Evolutionary conservation across 1,284 basidiomycete species (phyloP), one percentile per base, ranked within the genome.

Genomic region (Schizophyllum amplum): DNA sequence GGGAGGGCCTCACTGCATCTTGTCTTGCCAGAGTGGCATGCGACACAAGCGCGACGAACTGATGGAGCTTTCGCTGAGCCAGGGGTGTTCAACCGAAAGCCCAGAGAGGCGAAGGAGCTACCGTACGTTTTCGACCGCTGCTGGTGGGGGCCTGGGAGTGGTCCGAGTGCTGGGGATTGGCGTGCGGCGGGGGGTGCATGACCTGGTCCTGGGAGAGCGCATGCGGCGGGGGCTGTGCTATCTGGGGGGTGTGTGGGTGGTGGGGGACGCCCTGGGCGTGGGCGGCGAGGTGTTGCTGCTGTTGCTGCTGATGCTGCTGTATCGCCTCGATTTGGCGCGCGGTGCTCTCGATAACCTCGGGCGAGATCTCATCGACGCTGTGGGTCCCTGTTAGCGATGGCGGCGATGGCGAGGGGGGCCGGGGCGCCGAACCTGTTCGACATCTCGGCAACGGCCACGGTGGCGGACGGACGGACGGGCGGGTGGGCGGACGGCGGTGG

Each of bases 1-100:
- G 87, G 87, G 23, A 90, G 75, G 42, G 82, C 80, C 70, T 90
- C 87, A 63, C 85, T 88, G 65, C 87, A 90, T 62, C 87, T 74
- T 9, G 87, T 90, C 71, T 90, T 90, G 54, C 87, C 87, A 55
- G 84, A 74, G 69, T 90, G 87, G 71, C 87, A 90, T n/a, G 87
- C 84, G 51, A 82, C 79, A 62, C 86, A 89, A 0, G 86, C 86
- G 62, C 87, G 77, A 62, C 86, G 81, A 54, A 89, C 86, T 48
- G 86, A 88, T 50, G 86, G 86, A 51, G 83, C 84, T 71, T 88
- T 88, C 60, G 85, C 86, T 87, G 27, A 33, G 27, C 27, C 27
- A 33, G 23, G 20, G 20, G 25, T 15, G 47, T 53, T 21, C 23
- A 53, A 26, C 58, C 56, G 62, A 60, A 54, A 57, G 57, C 49